Base-by-base conservation (phyloP, 495 filamentous ascomycete genomes). In the Tuber borchii region DNA sequence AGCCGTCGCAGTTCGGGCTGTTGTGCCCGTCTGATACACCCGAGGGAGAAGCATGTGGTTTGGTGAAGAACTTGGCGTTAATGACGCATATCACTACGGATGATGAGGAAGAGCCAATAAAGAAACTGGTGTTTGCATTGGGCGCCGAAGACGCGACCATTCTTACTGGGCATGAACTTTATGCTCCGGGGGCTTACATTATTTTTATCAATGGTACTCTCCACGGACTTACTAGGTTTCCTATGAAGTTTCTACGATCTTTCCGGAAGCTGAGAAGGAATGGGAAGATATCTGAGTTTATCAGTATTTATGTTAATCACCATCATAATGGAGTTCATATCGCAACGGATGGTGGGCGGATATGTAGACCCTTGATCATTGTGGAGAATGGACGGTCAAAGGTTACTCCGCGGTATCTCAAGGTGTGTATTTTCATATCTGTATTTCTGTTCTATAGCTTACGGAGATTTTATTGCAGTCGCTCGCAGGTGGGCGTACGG, bases 11-110 rank as follows among this genome's bases (percentile, higher is more conserved):
- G 77, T 99, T 97, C 84, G 95, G 95, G 76, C 95, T 99, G 93
- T 86, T 99, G 34, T 99, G 95, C 83, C 90, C 93, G 1, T 94
- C 95, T 14, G 95, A 99, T 86, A 99, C 95, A 0, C 95, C 95
- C 22, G 95, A 99, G 90, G 95, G 95, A 82, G 96, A 99, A 85
- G 93, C 95, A 5, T 99, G 95, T 85, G 95, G 95, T 87, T 84
- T 99, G 61, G 93, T 99, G 72, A 99, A 99, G 86, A 99, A 99
- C 81, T 86, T 99, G 86, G 96, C 95, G 3, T 88, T 99, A 22
- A 98, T 99, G 96, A 98, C 96, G 20, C 96, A 99, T 81, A 97
- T 99, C 80, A 99, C 95, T 16, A 97, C 94, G 3, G 91, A 95
- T 70, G 93, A 96, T 76, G 94, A 97, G 73, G 94, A 97, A 82